Base-by-base conservation (phyloP, 1,284 basidiomycete species). In the Cutaneotrichosporon spelunceum region DNA sequence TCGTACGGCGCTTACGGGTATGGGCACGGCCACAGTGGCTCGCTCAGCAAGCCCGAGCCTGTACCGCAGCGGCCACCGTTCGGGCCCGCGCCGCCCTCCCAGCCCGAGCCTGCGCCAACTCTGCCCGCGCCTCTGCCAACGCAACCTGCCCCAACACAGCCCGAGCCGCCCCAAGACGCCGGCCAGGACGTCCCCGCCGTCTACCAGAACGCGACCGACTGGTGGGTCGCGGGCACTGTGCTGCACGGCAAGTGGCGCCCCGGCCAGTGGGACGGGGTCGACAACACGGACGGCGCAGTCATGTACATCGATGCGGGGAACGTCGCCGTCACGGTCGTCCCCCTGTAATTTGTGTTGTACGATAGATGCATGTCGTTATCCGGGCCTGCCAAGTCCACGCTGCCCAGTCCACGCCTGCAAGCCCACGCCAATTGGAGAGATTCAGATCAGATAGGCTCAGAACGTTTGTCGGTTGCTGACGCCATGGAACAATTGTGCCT, bases 171-270 rank as follows among this genome's bases (percentile, higher is more conserved):
- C 34, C 8, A 36, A 36, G 34, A 10, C 5, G 34, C 39, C 39
- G 16, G 34, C 34, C 47, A 8, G 6, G 26, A 49, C 24, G 7
- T 9, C 24, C 47, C 47, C 5, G 6, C 48, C 16, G 16, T 50
- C 14, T 50, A 29, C 48, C 26, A n/a, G 14, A 50, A 50, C 48
- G 14, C 27, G 27, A 50, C 48, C 5, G 48, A 50, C 48, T 50
- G 48, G 48, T 50, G 48, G 48, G 26, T 27, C 16, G 26, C 48
- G 27, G 48, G 48, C 2, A 30, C 48, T 2, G 26, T 29, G 13
- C 19, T 29, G 14, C 48, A 50, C 26, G 48, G 48, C 48, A 50
- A 50, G 27, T 50, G 19, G 24, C 11, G 9, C 5, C 13, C 27
- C 14, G 48, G 48, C 21, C 26, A 29, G 48, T 50, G 48, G 48